Evolutionary conservation across 2,329 filamentous ascomycete species (phyloP).

Genomic region (Pseudopithomyces maydicus): DNA sequence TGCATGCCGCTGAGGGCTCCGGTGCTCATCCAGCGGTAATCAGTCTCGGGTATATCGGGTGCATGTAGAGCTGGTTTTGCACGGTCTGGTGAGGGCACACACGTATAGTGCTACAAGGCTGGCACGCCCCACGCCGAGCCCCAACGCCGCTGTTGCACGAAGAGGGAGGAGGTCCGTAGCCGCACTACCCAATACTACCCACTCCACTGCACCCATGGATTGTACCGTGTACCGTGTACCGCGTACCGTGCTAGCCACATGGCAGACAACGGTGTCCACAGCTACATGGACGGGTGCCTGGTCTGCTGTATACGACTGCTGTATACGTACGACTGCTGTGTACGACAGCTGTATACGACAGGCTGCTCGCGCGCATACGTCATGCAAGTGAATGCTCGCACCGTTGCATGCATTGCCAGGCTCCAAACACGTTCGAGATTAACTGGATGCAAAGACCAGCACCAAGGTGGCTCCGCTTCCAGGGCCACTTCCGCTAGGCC

Average conservation of each 20-base stretch:
- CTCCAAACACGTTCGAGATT: conserved; percentile 1
- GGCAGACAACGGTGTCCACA: background rate
- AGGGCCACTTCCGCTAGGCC: background rate
- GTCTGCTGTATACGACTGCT: too few species aligned
- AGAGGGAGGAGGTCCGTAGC: too few species aligned
- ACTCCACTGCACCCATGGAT: too few species aligned
- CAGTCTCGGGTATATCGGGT: background rate
- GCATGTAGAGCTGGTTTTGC: background rate
- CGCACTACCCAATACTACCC: background rate
- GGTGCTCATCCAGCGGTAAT: background rate
- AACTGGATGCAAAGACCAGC: background rate
- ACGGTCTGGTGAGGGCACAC: background rate
- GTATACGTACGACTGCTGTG: too few species aligned
- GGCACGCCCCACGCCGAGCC: conserved; percentile 1
- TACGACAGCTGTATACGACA: too few species aligned
- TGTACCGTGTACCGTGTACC: background rate
- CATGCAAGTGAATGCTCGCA: background rate
- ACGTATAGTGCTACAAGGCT: background rate
- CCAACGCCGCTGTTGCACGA: background rate
- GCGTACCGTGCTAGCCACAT: background rate
- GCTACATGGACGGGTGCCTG: background rate
- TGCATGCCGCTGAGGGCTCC: too few species aligned
- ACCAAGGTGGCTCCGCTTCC: background rate
- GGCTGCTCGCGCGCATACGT: background rate
- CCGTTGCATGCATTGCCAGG: background rate